Percentiles rank a stretch among this genome's conserved stretches.
Evolutionary conservation across 164 flowering plant species (phyloP).

Genomic region (Kalanchoe fedtschenkoi): DNA sequence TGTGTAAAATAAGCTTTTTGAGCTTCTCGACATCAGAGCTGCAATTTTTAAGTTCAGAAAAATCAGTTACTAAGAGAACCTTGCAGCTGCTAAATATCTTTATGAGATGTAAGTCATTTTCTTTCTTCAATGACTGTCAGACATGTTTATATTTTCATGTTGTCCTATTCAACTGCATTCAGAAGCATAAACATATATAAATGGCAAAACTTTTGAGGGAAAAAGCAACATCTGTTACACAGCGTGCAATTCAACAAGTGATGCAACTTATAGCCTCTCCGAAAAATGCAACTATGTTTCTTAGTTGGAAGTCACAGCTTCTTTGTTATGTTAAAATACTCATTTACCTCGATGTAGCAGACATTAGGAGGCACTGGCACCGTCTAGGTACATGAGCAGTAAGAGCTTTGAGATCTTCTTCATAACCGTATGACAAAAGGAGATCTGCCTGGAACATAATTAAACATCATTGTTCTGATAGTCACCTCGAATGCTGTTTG

Average conservation of each 20-base stretch:
- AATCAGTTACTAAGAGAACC: background rate
- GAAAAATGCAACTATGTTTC: background rate
- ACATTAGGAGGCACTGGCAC: constrained; percentile 96
- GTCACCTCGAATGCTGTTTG: background rate
- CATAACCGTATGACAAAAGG: constrained; percentile 87
- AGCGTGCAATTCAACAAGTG: no score
- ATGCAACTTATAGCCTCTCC: no score
- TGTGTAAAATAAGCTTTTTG: constrained; percentile 82
- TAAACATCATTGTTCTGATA: background rate
- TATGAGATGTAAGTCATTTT: no score
- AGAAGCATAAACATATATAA: background rate
- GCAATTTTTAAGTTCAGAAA: constrained; percentile 11
- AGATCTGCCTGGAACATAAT: constrained; percentile 77
- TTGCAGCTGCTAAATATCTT: background rate
- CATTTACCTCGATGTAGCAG: constrained; percentile 84
- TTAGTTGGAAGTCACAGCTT: background rate
- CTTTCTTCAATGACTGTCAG: no score
- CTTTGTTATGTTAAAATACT: background rate
- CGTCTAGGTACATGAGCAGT: constrained; percentile 64
- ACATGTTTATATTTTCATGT: no score
- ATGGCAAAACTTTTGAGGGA: background rate
- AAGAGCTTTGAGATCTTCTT: constrained; percentile 72
- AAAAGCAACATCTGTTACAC: no score
- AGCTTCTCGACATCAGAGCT: constrained; percentile 94
- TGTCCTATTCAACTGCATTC: no score